Evolutionary conservation across 139 green algal species (phyloP).

Genomic region (Chlorokybus atmophyticus): DNA sequence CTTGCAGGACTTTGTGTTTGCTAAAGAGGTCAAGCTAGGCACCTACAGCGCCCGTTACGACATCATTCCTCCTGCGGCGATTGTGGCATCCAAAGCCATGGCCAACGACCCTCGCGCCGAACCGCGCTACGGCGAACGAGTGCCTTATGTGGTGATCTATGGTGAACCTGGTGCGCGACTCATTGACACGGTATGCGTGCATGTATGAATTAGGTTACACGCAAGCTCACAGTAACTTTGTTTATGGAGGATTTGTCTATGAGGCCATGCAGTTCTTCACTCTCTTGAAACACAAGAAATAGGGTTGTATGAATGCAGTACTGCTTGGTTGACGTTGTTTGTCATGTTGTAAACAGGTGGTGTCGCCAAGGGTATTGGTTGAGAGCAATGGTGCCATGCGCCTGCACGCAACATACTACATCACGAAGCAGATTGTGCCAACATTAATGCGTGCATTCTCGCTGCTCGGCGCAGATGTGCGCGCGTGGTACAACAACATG

Average conservation of each 20-base stretch:
- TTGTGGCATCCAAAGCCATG: constrained; percentile 77
- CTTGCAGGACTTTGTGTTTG: constrained; percentile 50
- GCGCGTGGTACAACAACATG: constrained; percentile 71
- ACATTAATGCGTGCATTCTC: constrained; percentile 72
- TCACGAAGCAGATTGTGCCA: constrained; percentile 83
- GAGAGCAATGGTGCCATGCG: constrained; percentile 39
- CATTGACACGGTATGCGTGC: constrained; percentile 18
- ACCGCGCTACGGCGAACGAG: constrained; percentile 69
- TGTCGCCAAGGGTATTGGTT: constrained; percentile 55
- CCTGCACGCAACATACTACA: constrained; percentile 86
- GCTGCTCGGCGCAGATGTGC: constrained; percentile 72
- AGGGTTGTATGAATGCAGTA: too few relatives aligned
- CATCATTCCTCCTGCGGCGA: constrained; percentile 62
- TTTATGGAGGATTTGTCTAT: background rate
- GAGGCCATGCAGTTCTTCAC: background rate
- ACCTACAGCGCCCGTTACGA: constrained; percentile 21
- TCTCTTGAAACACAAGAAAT: too few relatives aligned
- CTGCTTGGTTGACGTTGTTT: too few relatives aligned
- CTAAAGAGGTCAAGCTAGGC: constrained; percentile 29
- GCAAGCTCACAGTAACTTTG: background rate
- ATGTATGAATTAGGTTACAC: background rate
- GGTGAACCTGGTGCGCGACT: constrained; percentile 46
- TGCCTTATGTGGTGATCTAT: constrained; percentile 81
- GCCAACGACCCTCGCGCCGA: constrained; percentile 62
- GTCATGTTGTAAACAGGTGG: constrained; percentile 63